Evolutionary conservation across 2,329 filamentous ascomycete genomes (phyloP), one percentile per base, ranked within the genome.

Genomic region (Cladosporium sp.): DNA sequence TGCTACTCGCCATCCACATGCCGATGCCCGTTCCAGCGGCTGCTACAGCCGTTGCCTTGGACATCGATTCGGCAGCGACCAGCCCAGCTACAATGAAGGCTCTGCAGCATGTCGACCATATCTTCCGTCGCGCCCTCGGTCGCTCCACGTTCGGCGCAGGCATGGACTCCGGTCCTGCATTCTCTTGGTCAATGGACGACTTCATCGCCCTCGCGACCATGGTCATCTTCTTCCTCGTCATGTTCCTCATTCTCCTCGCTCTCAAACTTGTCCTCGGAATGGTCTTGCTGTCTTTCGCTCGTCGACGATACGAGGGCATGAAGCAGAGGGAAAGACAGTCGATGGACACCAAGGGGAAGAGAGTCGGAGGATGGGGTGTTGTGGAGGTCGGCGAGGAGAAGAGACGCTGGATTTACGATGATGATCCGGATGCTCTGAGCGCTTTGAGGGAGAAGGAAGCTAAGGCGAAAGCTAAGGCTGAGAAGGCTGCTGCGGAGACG

Each of bases 351-450:
- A 88, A 92, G 0, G 92, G 92, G 0, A 90, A 88, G 73, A 83
- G 93, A 1, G 82, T 92, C 2, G 94, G 94, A 0, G 91, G 92
- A 0, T 96, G 90, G 81, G 93, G 92, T 0, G 87, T 92, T 1
- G 89, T 97, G 0, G 95, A 98, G 75, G 87, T 98, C 0, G 91
- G 91, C 32, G 94, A 98, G 44, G 93, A 97, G 57, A 90, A 93
- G 75, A 84, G 92, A 70, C 83, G 89, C 64, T 92, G 91, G 88
- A 92, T 99, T 21, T 96, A 97, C 75, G 88, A 87, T 4, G 95
- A 97, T 76, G 92, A 96, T 76, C 83, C 86, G 0, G 92, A 95
- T 49, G 90, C 88, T 0, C 75, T 92, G 67, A 84, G 83, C 72
- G 83, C 82, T 66, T 75, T 90, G 72, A 83, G 83, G 68, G 87